Conservation (phyloP, 2,329 filamentous ascomycete species). For the Trichoderma polysporum region DNA sequence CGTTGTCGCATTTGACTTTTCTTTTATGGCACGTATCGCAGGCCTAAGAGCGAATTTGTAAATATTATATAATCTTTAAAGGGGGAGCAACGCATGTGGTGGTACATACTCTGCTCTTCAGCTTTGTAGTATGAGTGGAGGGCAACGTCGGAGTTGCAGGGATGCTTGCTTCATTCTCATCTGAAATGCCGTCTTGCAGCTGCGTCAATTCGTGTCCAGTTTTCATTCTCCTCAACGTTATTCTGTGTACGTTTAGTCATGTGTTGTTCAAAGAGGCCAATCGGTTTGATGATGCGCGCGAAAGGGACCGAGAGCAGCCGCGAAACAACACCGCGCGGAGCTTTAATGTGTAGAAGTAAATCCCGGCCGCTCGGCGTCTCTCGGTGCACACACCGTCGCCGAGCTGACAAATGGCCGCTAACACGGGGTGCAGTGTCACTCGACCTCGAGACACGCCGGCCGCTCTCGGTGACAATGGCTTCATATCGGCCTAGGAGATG, state of each 20-base stretch:
- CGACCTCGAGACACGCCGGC: background rate
- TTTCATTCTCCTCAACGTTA: background rate
- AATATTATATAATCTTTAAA: background rate
- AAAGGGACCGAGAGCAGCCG: background rate
- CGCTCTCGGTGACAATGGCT: background rate
- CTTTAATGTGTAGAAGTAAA: background rate
- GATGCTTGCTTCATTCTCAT: background rate
- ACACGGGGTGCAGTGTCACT: background rate
- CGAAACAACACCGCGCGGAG: background rate
- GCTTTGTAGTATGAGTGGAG: background rate
- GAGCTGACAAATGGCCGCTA: constrained; percentile 6
- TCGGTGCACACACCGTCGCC: background rate
- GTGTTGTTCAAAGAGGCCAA: background rate
- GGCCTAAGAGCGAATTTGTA: background rate
- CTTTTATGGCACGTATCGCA: constrained; percentile 4
- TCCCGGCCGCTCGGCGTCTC: background rate
- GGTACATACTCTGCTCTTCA: background rate
- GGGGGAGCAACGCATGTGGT: background rate
- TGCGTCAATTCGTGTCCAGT: background rate
- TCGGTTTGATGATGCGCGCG: background rate
- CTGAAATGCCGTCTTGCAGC: background rate
- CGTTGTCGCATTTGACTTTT: constrained; percentile 13
- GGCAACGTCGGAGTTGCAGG: too few relatives aligned
- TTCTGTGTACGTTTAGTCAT: too few relatives aligned
- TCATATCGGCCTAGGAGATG: background rate